A percentile compares a stretch with the other conserved stretches of the same genome.
Evolutionary conservation across 1,139 yeast species (phyloP).

Genomic region (Nakaseomyces sp.): DNA sequence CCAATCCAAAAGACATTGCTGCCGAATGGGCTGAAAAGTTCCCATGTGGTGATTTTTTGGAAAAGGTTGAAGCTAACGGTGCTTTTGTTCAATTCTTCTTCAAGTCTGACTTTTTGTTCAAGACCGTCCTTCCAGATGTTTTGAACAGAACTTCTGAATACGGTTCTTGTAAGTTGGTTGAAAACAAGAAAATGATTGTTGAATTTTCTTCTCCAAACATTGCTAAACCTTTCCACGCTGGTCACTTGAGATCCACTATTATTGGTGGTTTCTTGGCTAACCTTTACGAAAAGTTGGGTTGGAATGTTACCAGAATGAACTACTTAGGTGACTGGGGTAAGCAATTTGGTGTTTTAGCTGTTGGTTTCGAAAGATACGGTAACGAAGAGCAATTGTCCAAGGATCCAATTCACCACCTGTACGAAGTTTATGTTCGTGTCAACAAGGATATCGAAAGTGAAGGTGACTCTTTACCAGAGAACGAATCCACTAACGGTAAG

Average conservation of each 20-base stretch:
- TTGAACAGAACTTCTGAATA: slow-evolving; percentile 51
- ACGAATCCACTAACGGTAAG: slow-evolving; percentile 54
- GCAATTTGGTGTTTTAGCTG: slow-evolving; percentile 92
- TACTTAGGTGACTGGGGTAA: slow-evolving; percentile 99
- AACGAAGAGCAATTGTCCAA: slow-evolving; percentile 56
- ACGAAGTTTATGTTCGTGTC: slow-evolving; percentile 84
- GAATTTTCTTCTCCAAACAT: slow-evolving; percentile 97
- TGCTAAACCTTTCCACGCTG: slow-evolving; percentile 99
- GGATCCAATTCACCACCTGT: slow-evolving; percentile 92
- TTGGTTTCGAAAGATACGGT: slow-evolving; percentile 85
- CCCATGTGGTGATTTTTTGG: slow-evolving; percentile 58
- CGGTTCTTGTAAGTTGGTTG: slow-evolving; percentile 73
- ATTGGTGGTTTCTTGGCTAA: slow-evolving; percentile 96
- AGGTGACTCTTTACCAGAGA: slow-evolving; percentile 52
- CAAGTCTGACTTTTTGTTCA: slow-evolving; percentile 54
- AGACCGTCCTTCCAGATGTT: slow-evolving; percentile 63
- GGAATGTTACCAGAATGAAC: slow-evolving; percentile 83
- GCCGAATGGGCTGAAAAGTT: slow-evolving; percentile 68
- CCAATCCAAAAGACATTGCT: slow-evolving; percentile 78
- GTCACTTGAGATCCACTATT: slow-evolving; percentile 94
- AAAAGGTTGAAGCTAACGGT: slow-evolving; percentile 74
- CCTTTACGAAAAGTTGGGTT: slow-evolving; percentile 82
- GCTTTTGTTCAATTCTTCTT: slow-evolving; percentile 88
- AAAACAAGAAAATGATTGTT: slow-evolving; percentile 61
- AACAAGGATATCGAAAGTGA: slow-evolving; percentile 73